A percentile compares a stretch with the other conserved stretches of the same genome.
Conservation (phyloP, 2,329 filamentous ascomycete genomes). For the Penicillium sp. region DNA sequence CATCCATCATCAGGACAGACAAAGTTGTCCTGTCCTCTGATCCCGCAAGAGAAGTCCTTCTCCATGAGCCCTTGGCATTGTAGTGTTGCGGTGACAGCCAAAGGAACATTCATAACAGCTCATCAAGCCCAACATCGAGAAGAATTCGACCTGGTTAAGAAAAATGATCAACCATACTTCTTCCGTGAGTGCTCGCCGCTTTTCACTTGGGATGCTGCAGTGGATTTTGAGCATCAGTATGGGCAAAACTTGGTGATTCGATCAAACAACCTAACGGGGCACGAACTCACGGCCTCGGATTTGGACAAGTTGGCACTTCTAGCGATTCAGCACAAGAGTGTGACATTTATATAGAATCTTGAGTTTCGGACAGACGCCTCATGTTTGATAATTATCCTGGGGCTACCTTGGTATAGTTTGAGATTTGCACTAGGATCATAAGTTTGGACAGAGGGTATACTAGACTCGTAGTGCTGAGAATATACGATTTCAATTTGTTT, state of each 20-base stretch:
- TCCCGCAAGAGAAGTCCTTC: slow-evolving; percentile 3
- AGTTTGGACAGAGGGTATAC: no score
- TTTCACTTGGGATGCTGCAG: not conserved
- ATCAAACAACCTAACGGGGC: not conserved
- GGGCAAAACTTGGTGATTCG: not conserved
- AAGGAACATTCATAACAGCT: slow-evolving; percentile 8
- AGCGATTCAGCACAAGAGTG: slow-evolving; percentile 4
- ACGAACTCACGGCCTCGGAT: slow-evolving; percentile 1
- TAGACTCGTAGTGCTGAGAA: no score
- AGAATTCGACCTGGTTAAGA: slow-evolving; percentile 3
- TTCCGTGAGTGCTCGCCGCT: slow-evolving; percentile 10
- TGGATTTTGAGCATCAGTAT: slow-evolving; percentile 6
- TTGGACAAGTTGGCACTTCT: slow-evolving; percentile 9
- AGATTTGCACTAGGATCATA: no score
- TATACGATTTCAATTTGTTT: no score
- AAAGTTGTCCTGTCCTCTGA: slow-evolving; percentile 7
- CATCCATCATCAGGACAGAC: slow-evolving; percentile 9
- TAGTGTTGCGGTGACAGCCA: slow-evolving; percentile 3
- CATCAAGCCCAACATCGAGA: slow-evolving; percentile 4
- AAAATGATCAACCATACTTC: slow-evolving; percentile 1
- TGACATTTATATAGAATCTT: not conserved
- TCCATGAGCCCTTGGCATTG: slow-evolving; percentile 13
- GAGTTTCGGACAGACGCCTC: not conserved
- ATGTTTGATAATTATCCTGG: no score
- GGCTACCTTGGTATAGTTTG: no score